Base-by-base conservation (phyloP, 148 eudicot species). In the Pouteria glomerata region DNA sequence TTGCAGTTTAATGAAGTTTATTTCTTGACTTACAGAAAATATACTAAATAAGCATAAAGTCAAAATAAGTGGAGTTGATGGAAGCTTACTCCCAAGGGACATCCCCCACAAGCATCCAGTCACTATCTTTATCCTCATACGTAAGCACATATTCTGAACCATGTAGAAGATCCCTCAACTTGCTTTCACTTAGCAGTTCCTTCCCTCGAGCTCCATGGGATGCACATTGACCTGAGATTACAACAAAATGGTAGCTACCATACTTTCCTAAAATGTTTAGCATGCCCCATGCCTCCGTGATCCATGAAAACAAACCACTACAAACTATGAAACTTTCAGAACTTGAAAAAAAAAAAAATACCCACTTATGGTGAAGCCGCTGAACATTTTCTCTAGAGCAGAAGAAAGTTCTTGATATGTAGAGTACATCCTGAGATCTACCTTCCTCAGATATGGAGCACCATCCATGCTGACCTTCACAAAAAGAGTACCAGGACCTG, bases 31-130 rank as follows among this genome's bases (percentile, higher is more conserved):
- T n/a, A n/a, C n/a, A n/a, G n/a, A n/a, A n/a, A n/a, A n/a, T n/a
- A n/a, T n/a, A n/a, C n/a, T n/a, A n/a, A n/a, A n/a, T n/a, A n/a
- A n/a, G n/a, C n/a, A n/a, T n/a, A 50, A 24, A 47, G 21, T 11
- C 23, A 66, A 24, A 27, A 44, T 1, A 8, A 37, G 27, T 3
- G 23, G 18, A 70, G 35, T 0, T 12, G 15, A 53, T 69, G 31
- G 7, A 24, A 66, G 70, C 90, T 77, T 86, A 86, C 90, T 78
- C 81, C 85, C 85, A 86, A 44, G 90, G 87, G 52, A 86, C 90
- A 71, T 86, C 90, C 3, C 87, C 87, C 23, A 86, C 85, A 14
- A 86, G 90, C 90, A 86, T 84, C 87, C 90, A 86, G 15, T 86
- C 90, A 30, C 85, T 87, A 45, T 86, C 90, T 34, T 82, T 86